Base-by-base conservation (phyloP, 345 rosid species). In the Brassica nigra region DNA sequence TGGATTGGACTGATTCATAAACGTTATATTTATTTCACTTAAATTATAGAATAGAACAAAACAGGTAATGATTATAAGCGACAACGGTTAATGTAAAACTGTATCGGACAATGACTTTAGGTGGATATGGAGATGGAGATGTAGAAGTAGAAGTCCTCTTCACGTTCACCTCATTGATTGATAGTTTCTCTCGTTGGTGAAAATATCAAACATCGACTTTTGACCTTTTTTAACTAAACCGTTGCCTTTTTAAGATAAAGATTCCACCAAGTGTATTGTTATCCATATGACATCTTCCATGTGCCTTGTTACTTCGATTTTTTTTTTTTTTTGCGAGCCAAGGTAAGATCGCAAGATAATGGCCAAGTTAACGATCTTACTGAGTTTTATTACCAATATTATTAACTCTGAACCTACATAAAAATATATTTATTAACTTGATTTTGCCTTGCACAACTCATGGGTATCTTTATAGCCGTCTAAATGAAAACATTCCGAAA, bases 151-250 rank as follows among this genome's bases (percentile, higher is more conserved):
- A 73, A 67, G 74, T 79, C 82, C 49, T 79, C 82, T 73, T 79
- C 82, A 80, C 75, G 83, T 68, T 80, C 75, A 62, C 44, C 69
- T 31, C 44, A 68, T 79, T 79, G 64, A 74, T 79, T 74, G 70
- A 67, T 73, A 20, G 58, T 68, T 67, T 74, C 52, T 80, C 34
- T 59, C 62, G 74, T 74, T 47, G 3, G 75, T 68, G 36, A 78
- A 78, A 37, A 29, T 37, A 78, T 65, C 49, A n/a, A 30, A 39
- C 18, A 59, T 47, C 68, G 14, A 15, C n/a, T 37, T 68, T 75
- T 71, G 79, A 68, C 71, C 66, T 18, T 18, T 80, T 49, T 74
- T 70, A 69, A 74, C 58, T 68, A 23, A 37, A 69, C 33, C 15
- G 9, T 29, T 68, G 47, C 61, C 44, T 61, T 58, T 62, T 62